These are phyloP conservation scores for Teunomyces tritomae DNA, from an alignment of 805 yeast species.

Conservation along the genomic window DNA sequence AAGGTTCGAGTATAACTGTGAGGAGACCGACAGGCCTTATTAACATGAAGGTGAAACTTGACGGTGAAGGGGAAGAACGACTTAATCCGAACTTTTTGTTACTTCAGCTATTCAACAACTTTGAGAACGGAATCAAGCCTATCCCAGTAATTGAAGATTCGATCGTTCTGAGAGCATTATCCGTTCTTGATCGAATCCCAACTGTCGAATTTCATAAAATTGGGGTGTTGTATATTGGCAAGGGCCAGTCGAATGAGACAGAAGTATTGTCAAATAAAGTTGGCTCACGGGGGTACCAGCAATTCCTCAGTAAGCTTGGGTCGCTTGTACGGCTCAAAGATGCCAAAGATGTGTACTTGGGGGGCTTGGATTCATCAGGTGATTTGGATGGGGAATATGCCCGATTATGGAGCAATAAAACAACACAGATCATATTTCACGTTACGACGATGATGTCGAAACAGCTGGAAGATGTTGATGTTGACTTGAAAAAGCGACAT, in stretches of 20 bases:
- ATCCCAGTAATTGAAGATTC: slow-evolving; percentile 51
- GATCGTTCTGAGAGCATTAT: slow-evolving; percentile 47
- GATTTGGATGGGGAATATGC: slow-evolving; percentile 77
- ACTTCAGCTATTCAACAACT: slow-evolving; percentile 49
- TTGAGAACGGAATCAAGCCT: slow-evolving; percentile 38
- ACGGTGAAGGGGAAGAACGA: slow-evolving; percentile 18
- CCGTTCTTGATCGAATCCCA: slow-evolving; percentile 71
- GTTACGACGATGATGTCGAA: slow-evolving; percentile 81
- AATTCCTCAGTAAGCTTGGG: slow-evolving; percentile 61
- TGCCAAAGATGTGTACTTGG: slow-evolving; percentile 56
- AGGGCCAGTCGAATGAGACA: slow-evolving; percentile 58
- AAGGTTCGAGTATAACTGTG: slow-evolving; percentile 45
- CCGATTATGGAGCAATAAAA: slow-evolving; percentile 67
- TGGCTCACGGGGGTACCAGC: slow-evolving; percentile 64
- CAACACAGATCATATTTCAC: slow-evolving; percentile 72
- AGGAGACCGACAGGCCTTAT: slow-evolving; percentile 69
- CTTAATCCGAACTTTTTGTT: slow-evolving; percentile 45
- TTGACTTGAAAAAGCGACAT: slow-evolving; percentile 70
- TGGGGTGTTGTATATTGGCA: slow-evolving; percentile 74
- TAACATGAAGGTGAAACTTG: slow-evolving; percentile 44
- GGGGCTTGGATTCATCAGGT: slow-evolving; percentile 73
- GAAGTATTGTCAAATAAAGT: slow-evolving; percentile 62
- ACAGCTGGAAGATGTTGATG: slow-evolving; percentile 31
- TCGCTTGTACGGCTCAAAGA: slow-evolving; percentile 53
- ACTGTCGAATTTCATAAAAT: slow-evolving; percentile 74